A percentile compares a stretch with the other conserved stretches of the same genome.
phyloP scores from a whole-genome alignment of 2,329 filamentous ascomycete genomes.

The Penicillium sp. region DNA sequence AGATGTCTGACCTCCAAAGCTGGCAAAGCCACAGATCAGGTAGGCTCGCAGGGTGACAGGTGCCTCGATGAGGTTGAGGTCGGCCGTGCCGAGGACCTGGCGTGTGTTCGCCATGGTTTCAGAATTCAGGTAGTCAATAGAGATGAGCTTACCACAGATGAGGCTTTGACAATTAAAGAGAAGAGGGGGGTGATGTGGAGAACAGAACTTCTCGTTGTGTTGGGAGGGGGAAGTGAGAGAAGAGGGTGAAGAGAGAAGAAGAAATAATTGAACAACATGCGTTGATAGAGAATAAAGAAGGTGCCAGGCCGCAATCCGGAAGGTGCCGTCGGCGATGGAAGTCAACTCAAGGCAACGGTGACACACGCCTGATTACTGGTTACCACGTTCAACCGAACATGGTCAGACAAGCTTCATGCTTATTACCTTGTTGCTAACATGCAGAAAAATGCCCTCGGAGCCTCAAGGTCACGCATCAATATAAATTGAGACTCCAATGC shows the following conservation, averaged over 20 bases:
- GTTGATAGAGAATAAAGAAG: not conserved
- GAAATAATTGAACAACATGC: not conserved
- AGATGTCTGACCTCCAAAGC: constrained; percentile 56
- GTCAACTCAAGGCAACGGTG: constrained; percentile 10
- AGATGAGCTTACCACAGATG: not conserved
- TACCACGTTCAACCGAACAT: not conserved
- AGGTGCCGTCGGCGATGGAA: constrained; percentile 10
- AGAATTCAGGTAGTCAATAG: not conserved
- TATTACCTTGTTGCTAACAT: not conserved
- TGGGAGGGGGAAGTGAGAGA: not conserved
- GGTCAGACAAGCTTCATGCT: not conserved
- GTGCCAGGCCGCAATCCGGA: constrained; percentile 4
- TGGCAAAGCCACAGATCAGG: constrained; percentile 68
- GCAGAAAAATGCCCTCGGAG: not conserved
- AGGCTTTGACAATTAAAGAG: not conserved
- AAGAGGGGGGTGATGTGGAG: not conserved
- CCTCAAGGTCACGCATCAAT: not conserved
- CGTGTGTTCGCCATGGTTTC: constrained; percentile 10
- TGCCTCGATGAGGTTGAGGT: constrained; percentile 64
- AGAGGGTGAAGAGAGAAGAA: not conserved
- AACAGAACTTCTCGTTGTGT: not conserved
- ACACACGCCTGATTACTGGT: constrained; percentile 4
- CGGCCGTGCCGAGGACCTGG: constrained; percentile 35
- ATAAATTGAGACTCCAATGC: not conserved
- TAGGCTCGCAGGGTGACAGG: constrained; percentile 70